These are phyloP conservation scores for Waitea zeae DNA, from an alignment of 1,284 basidiomycete genomes.

Conservation along the genomic window DNA sequence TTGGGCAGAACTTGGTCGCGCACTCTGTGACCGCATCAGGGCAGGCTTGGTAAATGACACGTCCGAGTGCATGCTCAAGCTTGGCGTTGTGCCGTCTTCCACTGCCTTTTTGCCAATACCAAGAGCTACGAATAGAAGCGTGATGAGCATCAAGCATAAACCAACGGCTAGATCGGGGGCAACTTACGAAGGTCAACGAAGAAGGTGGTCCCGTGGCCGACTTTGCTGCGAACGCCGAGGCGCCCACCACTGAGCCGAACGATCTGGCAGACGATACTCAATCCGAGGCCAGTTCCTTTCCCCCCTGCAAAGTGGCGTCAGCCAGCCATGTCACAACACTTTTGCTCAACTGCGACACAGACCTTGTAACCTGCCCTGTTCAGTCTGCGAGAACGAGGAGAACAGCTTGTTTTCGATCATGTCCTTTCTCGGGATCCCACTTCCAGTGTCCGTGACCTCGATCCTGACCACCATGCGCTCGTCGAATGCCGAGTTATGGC, in stretches of 20 bases:
- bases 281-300: constrained; percentile 78
- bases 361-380: constrained; percentile 74
- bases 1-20: too few species aligned
- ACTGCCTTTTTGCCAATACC: constrained; percentile 20
- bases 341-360: constrained; percentile 2
- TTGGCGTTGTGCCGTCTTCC: constrained; percentile 4
- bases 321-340: neutral
- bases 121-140: constrained; percentile 13
- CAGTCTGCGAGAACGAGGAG: constrained; percentile 64
- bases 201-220: constrained; percentile 51
- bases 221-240: constrained; percentile 50
- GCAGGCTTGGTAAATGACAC: too few species aligned
- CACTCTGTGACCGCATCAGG: too few species aligned
- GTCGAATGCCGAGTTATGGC: constrained; percentile 17
- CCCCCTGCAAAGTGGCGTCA: constrained; percentile 27
- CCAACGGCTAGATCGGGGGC: constrained; percentile 2
- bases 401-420: constrained; percentile 63
- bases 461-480: constrained; percentile 63
- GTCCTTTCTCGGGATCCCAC: constrained; percentile 55
- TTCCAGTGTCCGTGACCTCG: constrained; percentile 70
- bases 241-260: constrained; percentile 72
- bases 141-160: neutral
- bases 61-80: too few species aligned
- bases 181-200: constrained; percentile 63
- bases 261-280: constrained; percentile 81